phyloP scores from a whole-genome alignment of 2,329 filamentous ascomycete genomes.

The Podosphaera xanthii region DNA sequence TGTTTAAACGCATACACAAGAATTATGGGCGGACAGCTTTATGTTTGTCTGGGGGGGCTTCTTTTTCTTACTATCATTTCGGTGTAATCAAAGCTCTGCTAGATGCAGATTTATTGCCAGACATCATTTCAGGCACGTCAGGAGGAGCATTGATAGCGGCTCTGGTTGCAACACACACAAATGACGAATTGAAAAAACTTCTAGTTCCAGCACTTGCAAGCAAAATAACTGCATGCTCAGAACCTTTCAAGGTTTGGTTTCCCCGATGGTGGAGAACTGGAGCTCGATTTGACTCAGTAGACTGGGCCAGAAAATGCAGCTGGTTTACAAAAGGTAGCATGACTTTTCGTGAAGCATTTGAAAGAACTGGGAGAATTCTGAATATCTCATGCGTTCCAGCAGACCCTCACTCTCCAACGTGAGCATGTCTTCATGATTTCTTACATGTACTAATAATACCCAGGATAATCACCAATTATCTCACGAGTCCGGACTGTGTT shows the following conservation, averaged over 20 bases:
- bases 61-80: conserved; percentile 92
- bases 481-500: conserved; percentile 87
- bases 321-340: conserved; percentile 86
- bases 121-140: conserved; percentile 91
- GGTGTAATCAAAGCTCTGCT: conserved; percentile 77
- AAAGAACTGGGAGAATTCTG: conserved; percentile 77
- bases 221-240: conserved; percentile 67
- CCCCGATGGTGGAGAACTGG: conserved; percentile 79
- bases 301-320: conserved; percentile 65
- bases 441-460: conserved; percentile 25
- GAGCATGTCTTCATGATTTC: conserved; percentile 3
- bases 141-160: conserved; percentile 80
- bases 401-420: conserved; percentile 65
- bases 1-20: conserved; percentile 74
- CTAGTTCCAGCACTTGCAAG: conserved; percentile 71
- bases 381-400: conserved; percentile 93
- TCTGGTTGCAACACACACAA: conserved; percentile 68
- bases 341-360: conserved; percentile 87
- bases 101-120: conserved; percentile 64
- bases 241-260: conserved; percentile 53
- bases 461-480: conserved; percentile 80
- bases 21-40: conserved; percentile 86
- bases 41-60: conserved; percentile 79
- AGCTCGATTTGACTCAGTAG: conserved; percentile 77
- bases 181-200: conserved; percentile 69